Evolutionary conservation across 768 basidiomycete species (phyloP).

Genomic region (Serendipita vermifera): DNA sequence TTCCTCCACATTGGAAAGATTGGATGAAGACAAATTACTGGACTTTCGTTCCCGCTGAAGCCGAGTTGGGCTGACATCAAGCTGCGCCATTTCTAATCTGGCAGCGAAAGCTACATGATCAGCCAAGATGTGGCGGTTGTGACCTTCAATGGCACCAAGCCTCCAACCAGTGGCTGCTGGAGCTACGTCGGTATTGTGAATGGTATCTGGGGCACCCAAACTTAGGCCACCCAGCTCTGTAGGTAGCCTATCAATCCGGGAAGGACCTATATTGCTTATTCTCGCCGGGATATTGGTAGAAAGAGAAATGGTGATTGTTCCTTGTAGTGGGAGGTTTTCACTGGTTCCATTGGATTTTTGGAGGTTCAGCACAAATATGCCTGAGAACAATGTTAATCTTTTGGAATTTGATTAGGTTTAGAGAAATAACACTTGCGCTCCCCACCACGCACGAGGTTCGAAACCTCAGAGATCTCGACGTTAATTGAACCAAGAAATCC

Average conservation of each 20-base stretch:
- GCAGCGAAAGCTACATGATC: conserved; percentile 3
- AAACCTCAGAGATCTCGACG: conserved; percentile 55
- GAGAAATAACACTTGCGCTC: conserved; percentile 53
- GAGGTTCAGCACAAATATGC: conserved; percentile 91
- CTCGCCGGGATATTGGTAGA: conserved; percentile 82
- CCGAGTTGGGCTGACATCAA: not conserved
- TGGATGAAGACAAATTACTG: conserved; percentile 40
- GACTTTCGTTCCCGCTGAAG: conserved; percentile 40
- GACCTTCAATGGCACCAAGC: no score
- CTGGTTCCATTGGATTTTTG: conserved; percentile 99
- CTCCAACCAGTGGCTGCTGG: no score
- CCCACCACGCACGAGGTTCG: conserved; percentile 79
- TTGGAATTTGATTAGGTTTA: not conserved
- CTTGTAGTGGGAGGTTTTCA: conserved; percentile 93
- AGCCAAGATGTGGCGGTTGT: no score
- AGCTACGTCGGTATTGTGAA: no score
- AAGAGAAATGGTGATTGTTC: conserved; percentile 92
- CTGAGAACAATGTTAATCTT: conserved; percentile 29
- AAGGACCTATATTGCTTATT: conserved; percentile 72
- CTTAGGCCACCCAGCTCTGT: conserved; percentile 33
- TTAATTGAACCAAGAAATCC: conserved; percentile 98
- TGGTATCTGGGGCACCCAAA: no score
- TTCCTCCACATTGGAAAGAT: conserved; percentile 56
- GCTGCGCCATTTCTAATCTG: not conserved
- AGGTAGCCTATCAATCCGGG: conserved; percentile 47